These are phyloP conservation scores for Trichaptum fuscoviolaceum DNA, from an alignment of 768 basidiomycete genomes.

Conservation along the genomic window DNA sequence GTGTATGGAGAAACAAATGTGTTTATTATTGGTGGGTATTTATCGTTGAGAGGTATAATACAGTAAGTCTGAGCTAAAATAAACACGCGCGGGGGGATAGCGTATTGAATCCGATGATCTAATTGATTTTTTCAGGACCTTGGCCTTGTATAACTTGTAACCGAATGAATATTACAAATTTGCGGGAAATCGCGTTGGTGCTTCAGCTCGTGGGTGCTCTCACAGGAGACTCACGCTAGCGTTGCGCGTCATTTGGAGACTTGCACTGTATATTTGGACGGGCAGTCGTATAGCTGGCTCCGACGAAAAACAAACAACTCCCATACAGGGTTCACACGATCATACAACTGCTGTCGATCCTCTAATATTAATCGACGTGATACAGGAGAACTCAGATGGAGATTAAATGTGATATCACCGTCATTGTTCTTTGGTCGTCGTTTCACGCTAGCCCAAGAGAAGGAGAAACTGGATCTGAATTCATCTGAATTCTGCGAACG, in stretches of 20 bases:
- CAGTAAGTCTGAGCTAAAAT: slow-evolving; percentile 20
- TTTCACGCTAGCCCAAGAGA: slow-evolving; percentile 68
- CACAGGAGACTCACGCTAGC: too few species aligned
- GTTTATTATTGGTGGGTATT: too few species aligned
- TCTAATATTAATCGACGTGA: background rate
- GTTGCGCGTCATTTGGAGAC: too few species aligned
- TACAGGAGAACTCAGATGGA: background rate
- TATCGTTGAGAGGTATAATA: too few species aligned
- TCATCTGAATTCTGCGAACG: too few species aligned
- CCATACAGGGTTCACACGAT: background rate
- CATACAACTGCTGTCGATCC: background rate
- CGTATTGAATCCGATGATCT: background rate
- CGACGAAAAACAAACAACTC: too few species aligned
- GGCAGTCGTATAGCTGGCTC: too few species aligned
- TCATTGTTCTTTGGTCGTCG: background rate
- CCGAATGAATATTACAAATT: too few species aligned
- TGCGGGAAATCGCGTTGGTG: too few species aligned
- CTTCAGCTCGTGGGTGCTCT: too few species aligned
- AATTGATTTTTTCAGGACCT: background rate
- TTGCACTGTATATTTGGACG: too few species aligned
- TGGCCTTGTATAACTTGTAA: background rate
- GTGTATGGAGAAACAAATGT: too few species aligned
- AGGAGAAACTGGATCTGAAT: slow-evolving; percentile 71
- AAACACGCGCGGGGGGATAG: background rate
- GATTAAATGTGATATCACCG: background rate